These are phyloP conservation scores for Triadica sebifera DNA, from an alignment of 345 rosid species.

Conservation along the genomic window DNA sequence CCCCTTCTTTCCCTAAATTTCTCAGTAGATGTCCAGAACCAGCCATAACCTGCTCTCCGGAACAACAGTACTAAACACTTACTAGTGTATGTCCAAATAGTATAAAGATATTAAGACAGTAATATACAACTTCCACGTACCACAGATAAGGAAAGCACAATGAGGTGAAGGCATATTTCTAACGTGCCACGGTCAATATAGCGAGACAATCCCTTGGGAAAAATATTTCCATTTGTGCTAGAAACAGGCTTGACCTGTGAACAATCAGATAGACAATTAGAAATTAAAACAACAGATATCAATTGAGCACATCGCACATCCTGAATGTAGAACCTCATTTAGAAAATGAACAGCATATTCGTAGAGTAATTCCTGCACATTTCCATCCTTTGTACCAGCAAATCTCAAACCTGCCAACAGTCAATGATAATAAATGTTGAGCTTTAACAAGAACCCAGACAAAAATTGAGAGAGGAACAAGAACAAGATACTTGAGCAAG, in stretches of 20 bases:
- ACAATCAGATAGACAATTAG: conserved; percentile 22
- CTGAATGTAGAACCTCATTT: conserved; percentile 65
- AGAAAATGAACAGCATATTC: conserved; percentile 73
- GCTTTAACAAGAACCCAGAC: not conserved
- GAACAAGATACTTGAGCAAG: not conserved
- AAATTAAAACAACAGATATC: not conserved
- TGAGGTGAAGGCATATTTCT: conserved; percentile 87
- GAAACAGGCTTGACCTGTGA: conserved; percentile 83
- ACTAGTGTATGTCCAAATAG: conserved; percentile 13
- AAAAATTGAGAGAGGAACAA: not conserved
- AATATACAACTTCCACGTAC: conserved; percentile 32
- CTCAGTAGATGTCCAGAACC: conserved; percentile 93
- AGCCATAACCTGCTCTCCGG: conserved; percentile 77
- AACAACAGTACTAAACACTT: conserved; percentile 16
- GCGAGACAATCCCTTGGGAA: conserved; percentile 74
- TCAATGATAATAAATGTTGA: conserved; percentile 16
- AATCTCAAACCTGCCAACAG: conserved; percentile 72
- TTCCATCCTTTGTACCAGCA: conserved; percentile 87
- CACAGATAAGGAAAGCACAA: conserved; percentile 86
- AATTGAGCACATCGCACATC: conserved; percentile 20
- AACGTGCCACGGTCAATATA: conserved; percentile 87
- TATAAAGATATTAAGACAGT: not conserved
- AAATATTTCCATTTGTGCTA: conserved; percentile 42
- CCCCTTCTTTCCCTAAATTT: too few relatives aligned
- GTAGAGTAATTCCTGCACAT: conserved; percentile 79